A percentile compares a stretch with the other conserved stretches of the same genome.
phyloP scores from a whole-genome alignment of 345 rosid genomes.

The Iberis pinnata region DNA sequence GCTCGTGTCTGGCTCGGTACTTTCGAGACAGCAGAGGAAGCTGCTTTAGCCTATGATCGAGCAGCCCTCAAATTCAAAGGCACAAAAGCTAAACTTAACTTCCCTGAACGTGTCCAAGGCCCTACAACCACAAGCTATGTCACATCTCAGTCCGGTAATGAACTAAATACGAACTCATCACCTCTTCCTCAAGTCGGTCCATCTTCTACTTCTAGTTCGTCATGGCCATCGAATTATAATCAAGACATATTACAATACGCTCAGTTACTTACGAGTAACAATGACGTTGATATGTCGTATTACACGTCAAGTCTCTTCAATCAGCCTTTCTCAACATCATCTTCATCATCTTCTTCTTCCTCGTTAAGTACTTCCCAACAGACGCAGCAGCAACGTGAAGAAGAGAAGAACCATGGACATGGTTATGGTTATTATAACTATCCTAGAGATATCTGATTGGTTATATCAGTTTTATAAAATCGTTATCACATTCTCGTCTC shows the following conservation, averaged over 20 bases:
- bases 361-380: slow-evolving; percentile 20
- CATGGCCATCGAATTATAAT: slow-evolving; percentile 34
- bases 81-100: slow-evolving; percentile 84
- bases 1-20: slow-evolving; percentile 91
- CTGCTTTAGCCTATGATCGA: slow-evolving; percentile 78
- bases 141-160: slow-evolving; percentile 1
- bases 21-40: slow-evolving; percentile 79
- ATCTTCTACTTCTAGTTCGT: slow-evolving; percentile 20
- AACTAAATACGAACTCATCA: slow-evolving; percentile 11
- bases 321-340: slow-evolving; percentile 31
- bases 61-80: slow-evolving; percentile 95
- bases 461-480: neutral
- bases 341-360: slow-evolving; percentile 36
- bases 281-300: slow-evolving; percentile 50
- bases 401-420: slow-evolving; percentile 13
- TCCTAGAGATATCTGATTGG: slow-evolving; percentile 22
- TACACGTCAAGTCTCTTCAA: slow-evolving; percentile 51
- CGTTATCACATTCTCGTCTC: slow-evolving; percentile 2
- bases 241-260: slow-evolving; percentile 72
- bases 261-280: slow-evolving; percentile 59
- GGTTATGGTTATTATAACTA: slow-evolving; percentile 25
- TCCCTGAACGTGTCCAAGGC: slow-evolving; percentile 75
- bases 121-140: slow-evolving; percentile 27
- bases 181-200: slow-evolving; percentile 21
- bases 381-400: slow-evolving; percentile 17